Conservation (phyloP, 139 green algal species). For the Chlamydomonas eustigma region DNA sequence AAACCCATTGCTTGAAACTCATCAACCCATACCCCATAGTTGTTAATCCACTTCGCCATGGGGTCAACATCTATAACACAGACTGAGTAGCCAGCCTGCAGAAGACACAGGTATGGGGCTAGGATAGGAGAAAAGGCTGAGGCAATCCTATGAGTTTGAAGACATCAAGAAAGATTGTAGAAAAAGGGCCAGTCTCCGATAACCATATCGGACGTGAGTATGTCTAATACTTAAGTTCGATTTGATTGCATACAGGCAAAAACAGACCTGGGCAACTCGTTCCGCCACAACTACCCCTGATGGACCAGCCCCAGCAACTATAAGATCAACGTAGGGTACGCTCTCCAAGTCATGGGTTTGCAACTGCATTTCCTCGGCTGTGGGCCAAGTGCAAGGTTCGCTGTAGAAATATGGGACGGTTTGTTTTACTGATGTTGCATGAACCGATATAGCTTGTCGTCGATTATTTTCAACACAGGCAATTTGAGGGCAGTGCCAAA, state of each 20-base stretch:
- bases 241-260: not conserved
- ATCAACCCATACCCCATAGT: constrained; percentile 98
- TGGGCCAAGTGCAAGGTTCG: constrained; percentile 32
- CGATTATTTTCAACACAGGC: too few relatives aligned
- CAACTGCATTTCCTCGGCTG: constrained; percentile 20
- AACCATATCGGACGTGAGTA: too few relatives aligned
- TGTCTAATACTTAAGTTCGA: not conserved
- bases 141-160: too few relatives aligned
- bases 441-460: not conserved
- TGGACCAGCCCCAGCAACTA: constrained; percentile 86
- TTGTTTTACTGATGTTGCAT: constrained; percentile 2
- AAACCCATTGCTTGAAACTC: constrained; percentile 94
- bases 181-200: too few relatives aligned
- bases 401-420: constrained; percentile 15
- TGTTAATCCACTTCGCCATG: constrained; percentile 86
- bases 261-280: constrained; percentile 31
- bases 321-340: constrained; percentile 70
- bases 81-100: constrained; percentile 63
- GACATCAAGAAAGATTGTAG: too few relatives aligned
- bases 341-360: constrained; percentile 21
- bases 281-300: constrained; percentile 71
- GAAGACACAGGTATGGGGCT: too few relatives aligned
- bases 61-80: constrained; percentile 82
- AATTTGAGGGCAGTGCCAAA: too few relatives aligned
- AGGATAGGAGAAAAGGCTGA: too few relatives aligned